Conservation (phyloP, 2,329 filamentous ascomycete genomes). For the Talaromyces sp. region DNA sequence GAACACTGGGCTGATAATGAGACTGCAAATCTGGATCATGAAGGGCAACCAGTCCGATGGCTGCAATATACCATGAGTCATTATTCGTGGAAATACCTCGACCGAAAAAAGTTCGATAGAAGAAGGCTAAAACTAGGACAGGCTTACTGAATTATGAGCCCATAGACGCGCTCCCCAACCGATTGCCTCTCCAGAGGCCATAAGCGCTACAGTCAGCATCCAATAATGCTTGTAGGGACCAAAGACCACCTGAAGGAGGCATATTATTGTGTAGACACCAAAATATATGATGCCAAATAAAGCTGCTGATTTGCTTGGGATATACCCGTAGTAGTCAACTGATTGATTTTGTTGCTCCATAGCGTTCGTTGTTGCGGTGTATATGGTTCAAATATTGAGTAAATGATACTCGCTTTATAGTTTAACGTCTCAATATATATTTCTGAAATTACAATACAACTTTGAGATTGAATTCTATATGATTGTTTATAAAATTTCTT, state of each 20-base stretch:
- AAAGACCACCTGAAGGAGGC: background rate
- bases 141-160: background rate
- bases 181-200: background rate
- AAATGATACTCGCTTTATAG: background rate
- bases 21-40: background rate
- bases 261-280: background rate
- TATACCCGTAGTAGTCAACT: background rate
- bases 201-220: background rate
- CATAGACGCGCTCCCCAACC: background rate
- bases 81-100: background rate
- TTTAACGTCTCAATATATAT: background rate
- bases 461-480: background rate
- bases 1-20: background rate
- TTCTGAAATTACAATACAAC: background rate
- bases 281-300: background rate
- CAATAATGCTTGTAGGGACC: background rate
- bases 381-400: background rate
- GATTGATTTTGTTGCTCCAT: background rate
- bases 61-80: background rate
- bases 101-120: too few relatives aligned
- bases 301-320: background rate
- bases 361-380: background rate
- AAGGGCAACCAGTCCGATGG: background rate
- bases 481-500: too few relatives aligned
- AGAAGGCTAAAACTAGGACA: background rate